A percentile compares a stretch with the other conserved stretches of the same genome.
These are phyloP conservation scores for Aspergillus sp. DNA, from an alignment of 2,329 filamentous ascomycete species.

Conservation along the genomic window DNA sequence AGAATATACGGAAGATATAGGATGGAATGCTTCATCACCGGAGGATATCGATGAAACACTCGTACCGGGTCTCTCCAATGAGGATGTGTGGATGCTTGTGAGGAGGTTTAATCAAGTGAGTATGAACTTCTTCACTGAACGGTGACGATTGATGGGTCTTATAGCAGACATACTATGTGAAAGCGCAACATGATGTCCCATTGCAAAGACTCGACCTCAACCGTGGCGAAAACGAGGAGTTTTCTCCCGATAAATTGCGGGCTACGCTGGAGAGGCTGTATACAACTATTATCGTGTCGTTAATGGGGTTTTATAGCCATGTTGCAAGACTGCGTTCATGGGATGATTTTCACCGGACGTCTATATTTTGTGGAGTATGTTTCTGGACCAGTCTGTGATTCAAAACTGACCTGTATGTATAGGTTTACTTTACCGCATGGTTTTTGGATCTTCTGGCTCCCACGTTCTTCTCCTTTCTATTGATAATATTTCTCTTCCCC, in stretches of 20 bases:
- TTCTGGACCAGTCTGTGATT: background rate
- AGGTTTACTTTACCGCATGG: conserved; percentile 63
- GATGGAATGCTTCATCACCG: conserved; percentile 10
- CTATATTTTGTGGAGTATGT: conserved; percentile 56
- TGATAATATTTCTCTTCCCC: too few relatives aligned
- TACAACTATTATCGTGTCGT: conserved; percentile 67
- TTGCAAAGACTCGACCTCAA: conserved; percentile 72
- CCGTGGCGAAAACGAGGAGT: conserved; percentile 75
- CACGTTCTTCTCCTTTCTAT: conserved; percentile 50
- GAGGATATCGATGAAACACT: conserved; percentile 37
- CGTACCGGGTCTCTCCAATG: conserved; percentile 65
- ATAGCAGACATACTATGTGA: conserved; percentile 66
- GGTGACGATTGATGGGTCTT: conserved; percentile 20
- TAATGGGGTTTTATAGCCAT: conserved; percentile 67
- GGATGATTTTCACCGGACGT: conserved; percentile 66
- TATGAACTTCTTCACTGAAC: too few relatives aligned
- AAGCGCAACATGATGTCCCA: conserved; percentile 55
- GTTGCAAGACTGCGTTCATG: conserved; percentile 72
- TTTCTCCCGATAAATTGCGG: conserved; percentile 76
- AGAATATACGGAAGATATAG: conserved; percentile 11
- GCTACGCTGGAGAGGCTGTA: conserved; percentile 75
- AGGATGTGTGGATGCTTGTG: conserved; percentile 68
- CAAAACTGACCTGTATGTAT: background rate
- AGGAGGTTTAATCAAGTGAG: conserved; percentile 55
- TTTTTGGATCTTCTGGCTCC: conserved; percentile 66